Conservation (phyloP, 2,329 filamentous ascomycete genomes). For the Lecanosticta acicola region DNA sequence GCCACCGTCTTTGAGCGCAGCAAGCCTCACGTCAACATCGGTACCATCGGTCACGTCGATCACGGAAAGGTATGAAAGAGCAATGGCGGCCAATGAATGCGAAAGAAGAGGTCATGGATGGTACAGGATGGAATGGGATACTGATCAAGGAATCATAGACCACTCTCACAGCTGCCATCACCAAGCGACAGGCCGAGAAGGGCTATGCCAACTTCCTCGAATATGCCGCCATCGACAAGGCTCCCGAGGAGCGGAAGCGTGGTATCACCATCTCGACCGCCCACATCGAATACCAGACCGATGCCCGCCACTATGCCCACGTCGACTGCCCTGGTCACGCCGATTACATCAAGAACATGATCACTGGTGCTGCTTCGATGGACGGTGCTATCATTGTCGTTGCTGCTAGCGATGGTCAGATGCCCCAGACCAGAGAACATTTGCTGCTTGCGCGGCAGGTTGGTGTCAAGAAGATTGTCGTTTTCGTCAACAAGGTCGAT, state of each 20-base stretch:
- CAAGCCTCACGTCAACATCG: conserved; percentile 98
- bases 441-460: conserved; percentile 96
- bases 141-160: conserved; percentile 54
- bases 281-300: conserved; percentile 97
- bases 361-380: conserved; percentile 99
- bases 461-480: conserved; percentile 94
- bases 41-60: conserved; percentile 99
- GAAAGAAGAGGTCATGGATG: neutral
- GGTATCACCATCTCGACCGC: conserved; percentile 99
- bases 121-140: neutral
- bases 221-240: conserved; percentile 97
- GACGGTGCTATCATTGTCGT: conserved; percentile 98
- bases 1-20: conserved; percentile 70
- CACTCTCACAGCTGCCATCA: conserved; percentile 96
- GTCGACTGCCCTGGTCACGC: conserved; percentile 99
- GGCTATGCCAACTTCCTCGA: conserved; percentile 91
- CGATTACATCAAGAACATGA: conserved; percentile 99
- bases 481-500: conserved; percentile 99
- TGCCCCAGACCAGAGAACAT: conserved; percentile 99
- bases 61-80: conserved; percentile 77
- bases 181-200: conserved; percentile 94
- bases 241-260: conserved; percentile 98
- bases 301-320: conserved; percentile 94
- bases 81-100: neutral
- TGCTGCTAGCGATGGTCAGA: conserved; percentile 96